Percentiles rank a stretch among this genome's conserved stretches.
Conservation (phyloP, 2,329 filamentous ascomycete genomes). For the Ceratocystis lukuohia region DNA sequence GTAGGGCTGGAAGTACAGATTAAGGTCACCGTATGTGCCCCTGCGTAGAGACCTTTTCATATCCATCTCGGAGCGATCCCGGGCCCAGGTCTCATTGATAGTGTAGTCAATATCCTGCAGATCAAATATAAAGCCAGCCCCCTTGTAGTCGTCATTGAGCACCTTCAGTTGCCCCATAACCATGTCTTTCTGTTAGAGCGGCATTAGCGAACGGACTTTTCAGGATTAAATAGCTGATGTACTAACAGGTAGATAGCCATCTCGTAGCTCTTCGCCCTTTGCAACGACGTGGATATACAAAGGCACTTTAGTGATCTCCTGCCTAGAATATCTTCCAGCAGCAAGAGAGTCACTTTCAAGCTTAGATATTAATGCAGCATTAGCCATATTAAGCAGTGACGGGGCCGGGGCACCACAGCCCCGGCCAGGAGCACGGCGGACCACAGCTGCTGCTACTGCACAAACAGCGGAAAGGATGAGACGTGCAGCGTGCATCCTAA, state of each 20-base stretch:
- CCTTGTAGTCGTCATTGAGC: conserved; percentile 34
- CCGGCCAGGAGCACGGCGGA: conserved; percentile 17
- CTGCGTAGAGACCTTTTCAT: conserved; percentile 36
- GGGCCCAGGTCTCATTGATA: conserved; percentile 35
- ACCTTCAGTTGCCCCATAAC: conserved; percentile 32
- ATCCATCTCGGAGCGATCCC: conserved; percentile 28
- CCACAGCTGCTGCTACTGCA: conserved; percentile 12
- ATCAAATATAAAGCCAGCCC: conserved; percentile 33
- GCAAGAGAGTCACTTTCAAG: conserved; percentile 20
- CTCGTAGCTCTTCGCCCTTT: conserved; percentile 23
- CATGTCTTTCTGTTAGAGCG: conserved; percentile 26
- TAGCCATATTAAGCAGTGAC: conserved; percentile 19
- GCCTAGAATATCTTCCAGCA: conserved; percentile 18
- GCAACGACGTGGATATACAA: conserved; percentile 30
- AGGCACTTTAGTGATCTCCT: conserved; percentile 25
- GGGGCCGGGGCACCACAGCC: conserved; percentile 22
- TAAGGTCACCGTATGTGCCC: conserved; percentile 32
- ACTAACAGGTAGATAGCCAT: conserved; percentile 29
- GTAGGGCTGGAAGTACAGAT: conserved; percentile 28
- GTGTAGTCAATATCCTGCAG: conserved; percentile 33
- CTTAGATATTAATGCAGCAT: conserved; percentile 20
- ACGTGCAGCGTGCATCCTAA: conserved; percentile 16
- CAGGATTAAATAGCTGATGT: background rate
- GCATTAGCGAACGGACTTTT: background rate
- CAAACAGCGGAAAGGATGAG: conserved; percentile 14